Evolutionary conservation across 257 asterid species (phyloP).

Genomic region (Asclepias syriaca): DNA sequence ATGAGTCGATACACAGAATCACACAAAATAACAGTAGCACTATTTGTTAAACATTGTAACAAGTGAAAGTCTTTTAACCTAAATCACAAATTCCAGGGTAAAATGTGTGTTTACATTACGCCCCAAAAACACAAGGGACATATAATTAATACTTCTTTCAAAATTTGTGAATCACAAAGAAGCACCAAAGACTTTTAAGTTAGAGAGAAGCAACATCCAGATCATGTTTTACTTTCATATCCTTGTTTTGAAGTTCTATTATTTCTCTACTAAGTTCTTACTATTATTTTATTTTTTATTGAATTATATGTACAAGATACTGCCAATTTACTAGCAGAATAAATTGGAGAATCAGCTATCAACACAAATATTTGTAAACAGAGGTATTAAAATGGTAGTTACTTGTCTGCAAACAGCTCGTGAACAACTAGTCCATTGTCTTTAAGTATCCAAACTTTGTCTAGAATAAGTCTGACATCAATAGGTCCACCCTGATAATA

Average conservation of each 20-base stretch:
- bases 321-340: background rate
- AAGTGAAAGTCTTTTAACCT: background rate
- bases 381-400: conserved; percentile 37
- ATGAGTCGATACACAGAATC: background rate
- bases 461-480: conserved; percentile 65
- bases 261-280: background rate
- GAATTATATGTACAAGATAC: background rate
- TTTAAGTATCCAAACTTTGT: conserved; percentile 74
- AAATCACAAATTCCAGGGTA: background rate
- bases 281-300: no score
- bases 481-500: conserved; percentile 52
- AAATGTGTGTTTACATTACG: background rate
- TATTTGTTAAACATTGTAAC: background rate
- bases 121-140: background rate
- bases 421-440: conserved; percentile 66
- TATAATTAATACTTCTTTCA: background rate
- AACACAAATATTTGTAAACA: background rate
- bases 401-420: conserved; percentile 49
- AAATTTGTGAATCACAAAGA: background rate
- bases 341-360: background rate
- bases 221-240: background rate
- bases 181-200: background rate
- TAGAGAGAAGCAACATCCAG: background rate
- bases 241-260: background rate
- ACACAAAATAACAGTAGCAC: background rate